Conservation (phyloP, 352 stramenopile genomes). For the Phytophthora crassamura region DNA sequence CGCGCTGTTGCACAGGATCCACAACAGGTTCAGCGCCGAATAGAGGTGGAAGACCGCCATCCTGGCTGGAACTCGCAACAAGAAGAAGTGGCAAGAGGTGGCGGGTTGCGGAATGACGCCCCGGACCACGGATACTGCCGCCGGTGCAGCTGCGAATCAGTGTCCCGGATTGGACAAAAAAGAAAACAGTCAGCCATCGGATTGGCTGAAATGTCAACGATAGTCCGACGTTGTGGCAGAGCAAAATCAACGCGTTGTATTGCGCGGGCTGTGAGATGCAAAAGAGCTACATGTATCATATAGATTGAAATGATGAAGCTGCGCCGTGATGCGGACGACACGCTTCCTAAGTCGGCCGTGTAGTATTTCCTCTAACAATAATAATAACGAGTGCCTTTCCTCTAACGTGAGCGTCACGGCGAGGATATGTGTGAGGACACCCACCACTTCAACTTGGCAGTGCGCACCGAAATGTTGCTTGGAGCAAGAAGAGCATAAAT, state of each 20-base stretch:
- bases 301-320: not conserved
- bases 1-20: constrained; percentile 84
- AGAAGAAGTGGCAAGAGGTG: not conserved
- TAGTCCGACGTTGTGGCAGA: not conserved
- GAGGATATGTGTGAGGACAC: too few relatives aligned
- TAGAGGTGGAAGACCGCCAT: constrained; percentile 71
- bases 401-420: too few relatives aligned
- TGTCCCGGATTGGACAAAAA: constrained; percentile 22
- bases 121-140: constrained; percentile 21
- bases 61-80: constrained; percentile 22
- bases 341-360: not conserved
- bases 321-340: constrained; percentile 9
- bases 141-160: constrained; percentile 15
- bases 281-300: too few relatives aligned
- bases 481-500: constrained; percentile 19
- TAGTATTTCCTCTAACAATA: too few relatives aligned
- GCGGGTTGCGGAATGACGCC: constrained; percentile 14
- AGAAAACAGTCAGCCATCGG: too few relatives aligned
- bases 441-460: constrained; percentile 8
- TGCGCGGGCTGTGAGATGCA: too few relatives aligned
- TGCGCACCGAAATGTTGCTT: not conserved
- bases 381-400: too few relatives aligned
- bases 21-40: constrained; percentile 82
- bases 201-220: constrained; percentile 22
- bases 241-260: too few relatives aligned